phyloP scores from a whole-genome alignment of 805 yeast species.

The Sugiyamaella smithiae region DNA sequence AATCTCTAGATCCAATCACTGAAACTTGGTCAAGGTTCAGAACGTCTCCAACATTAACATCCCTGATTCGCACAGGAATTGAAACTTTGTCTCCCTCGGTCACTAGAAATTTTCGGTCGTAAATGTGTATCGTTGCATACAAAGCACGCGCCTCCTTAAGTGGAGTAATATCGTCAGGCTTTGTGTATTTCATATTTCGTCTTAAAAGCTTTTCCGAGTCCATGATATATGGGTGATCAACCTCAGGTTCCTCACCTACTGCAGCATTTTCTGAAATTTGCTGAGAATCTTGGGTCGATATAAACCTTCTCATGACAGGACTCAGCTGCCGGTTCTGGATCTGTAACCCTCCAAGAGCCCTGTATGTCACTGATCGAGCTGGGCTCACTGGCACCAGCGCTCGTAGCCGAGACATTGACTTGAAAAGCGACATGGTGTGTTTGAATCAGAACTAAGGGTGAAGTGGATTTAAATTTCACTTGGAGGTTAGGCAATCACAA shows the following conservation, averaged over 20 bases:
- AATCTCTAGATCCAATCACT: constrained; percentile 81
- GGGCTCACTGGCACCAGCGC: not conserved
- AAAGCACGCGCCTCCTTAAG: constrained; percentile 64
- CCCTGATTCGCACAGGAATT: constrained; percentile 73
- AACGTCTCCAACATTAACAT: constrained; percentile 81
- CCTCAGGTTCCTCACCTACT: too few relatives aligned
- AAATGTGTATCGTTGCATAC: constrained; percentile 80
- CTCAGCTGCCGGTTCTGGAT: too few relatives aligned
- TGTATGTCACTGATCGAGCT: too few relatives aligned
- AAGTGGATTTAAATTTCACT: not conserved
- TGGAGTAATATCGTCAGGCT: constrained; percentile 49
- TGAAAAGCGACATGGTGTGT: not conserved
- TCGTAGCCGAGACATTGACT: not conserved
- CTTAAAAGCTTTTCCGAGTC: constrained; percentile 15
- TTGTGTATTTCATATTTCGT: constrained; percentile 24
- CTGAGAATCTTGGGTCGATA: too few relatives aligned
- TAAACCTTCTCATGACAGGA: too few relatives aligned
- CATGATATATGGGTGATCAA: too few relatives aligned
- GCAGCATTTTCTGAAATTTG: too few relatives aligned
- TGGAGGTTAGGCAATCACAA: not conserved
- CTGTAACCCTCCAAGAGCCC: too few relatives aligned
- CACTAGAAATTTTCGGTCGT: constrained; percentile 80
- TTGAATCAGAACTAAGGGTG: not conserved
- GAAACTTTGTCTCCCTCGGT: constrained; percentile 86
- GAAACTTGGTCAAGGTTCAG: constrained; percentile 70